Base-by-base conservation (phyloP, 2,329 filamentous ascomycete species). In the Cercospora nicotianae region DNA sequence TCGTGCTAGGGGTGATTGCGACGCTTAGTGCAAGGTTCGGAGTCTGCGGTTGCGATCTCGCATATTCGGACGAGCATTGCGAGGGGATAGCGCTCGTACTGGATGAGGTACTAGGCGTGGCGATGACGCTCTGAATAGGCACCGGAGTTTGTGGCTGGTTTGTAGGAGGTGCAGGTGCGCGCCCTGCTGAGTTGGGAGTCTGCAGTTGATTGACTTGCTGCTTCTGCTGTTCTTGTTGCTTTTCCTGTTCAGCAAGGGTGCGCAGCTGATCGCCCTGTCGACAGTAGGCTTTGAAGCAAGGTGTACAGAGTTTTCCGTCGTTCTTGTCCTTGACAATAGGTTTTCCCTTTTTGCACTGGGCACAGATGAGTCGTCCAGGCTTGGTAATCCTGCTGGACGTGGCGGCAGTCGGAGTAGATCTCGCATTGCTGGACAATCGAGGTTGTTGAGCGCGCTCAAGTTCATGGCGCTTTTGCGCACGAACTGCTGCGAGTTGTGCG, bases 281-380 rank as follows among this genome's bases (percentile, higher is more conserved):
- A 28, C 33, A 5, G 28, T 36, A 45, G 45, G 58, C 60, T 10
- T 51, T 62, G 28, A 67, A 67, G 63, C 68, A 69, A 20, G 30
- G 33, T 8, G 68, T 69, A 28, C 68, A 69, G 16, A 60, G 30
- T 13, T 63, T 48, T 28, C 68, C 68, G 55, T 69, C 68, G 45
- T 67, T 69, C 48, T 36, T 63, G n/a, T 16, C 26, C 6, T 18
- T 61, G 18, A 16, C 1, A 7, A 67, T 48, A 4, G 68, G 68
- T 55, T 28, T 26, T n/a, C 67, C 59, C 51, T 67, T 67, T 10
- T 36, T n/a, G 51, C 68, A 69, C 12, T 16, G n/a, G 9, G 36
- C 18, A 23, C 68, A 69, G 53, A 39, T 53, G 62, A 67, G 58
- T 23, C 66, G 61, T 4, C 42, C 28, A n/a, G 59, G 8, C 16